phyloP scores from a whole-genome alignment of 148 eudicot species.

The Persicaria tinctoria region DNA sequence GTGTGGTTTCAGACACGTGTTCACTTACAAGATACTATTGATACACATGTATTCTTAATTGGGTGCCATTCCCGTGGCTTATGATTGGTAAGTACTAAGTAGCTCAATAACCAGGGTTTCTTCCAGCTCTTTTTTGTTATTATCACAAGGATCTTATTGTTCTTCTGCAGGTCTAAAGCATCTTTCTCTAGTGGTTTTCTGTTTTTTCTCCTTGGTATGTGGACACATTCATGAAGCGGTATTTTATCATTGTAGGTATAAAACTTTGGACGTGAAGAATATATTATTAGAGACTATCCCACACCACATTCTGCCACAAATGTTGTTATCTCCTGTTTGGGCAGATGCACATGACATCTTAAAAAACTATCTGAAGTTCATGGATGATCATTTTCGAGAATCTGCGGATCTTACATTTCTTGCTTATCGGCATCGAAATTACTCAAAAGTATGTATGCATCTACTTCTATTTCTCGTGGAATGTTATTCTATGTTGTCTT shows the following conservation, averaged over 20 bases:
- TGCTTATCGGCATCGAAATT: slow-evolving; percentile 89
- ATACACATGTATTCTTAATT: slow-evolving; percentile 73
- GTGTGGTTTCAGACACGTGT: slow-evolving; percentile 50
- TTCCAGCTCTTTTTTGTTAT: not conserved
- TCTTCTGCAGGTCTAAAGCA: not conserved
- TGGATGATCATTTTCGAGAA: slow-evolving; percentile 89
- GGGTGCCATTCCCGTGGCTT: slow-evolving; percentile 77
- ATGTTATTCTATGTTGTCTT: not conserved
- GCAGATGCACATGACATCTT: slow-evolving; percentile 51
- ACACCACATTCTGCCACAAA: slow-evolving; percentile 86
- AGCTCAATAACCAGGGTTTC: not conserved
- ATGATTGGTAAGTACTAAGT: slow-evolving; percentile 44
- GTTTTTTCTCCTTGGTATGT: slow-evolving; percentile 3
- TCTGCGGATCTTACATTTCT: slow-evolving; percentile 95
- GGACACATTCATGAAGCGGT: not conserved
- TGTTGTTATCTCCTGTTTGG: slow-evolving; percentile 73
- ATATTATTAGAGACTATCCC: slow-evolving; percentile 73
- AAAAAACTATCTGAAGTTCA: slow-evolving; percentile 74
- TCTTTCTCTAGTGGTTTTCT: not conserved
- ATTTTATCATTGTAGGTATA: slow-evolving; percentile 42
- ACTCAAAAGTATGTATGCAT: slow-evolving; percentile 58
- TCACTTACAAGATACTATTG: slow-evolving; percentile 72
- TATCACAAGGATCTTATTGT: not conserved
- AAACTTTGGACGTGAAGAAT: slow-evolving; percentile 86
- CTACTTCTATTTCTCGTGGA: not conserved